Evolutionary conservation across 306 rosid genomes (phyloP).

Genomic region (Echinosophora koreensis): DNA sequence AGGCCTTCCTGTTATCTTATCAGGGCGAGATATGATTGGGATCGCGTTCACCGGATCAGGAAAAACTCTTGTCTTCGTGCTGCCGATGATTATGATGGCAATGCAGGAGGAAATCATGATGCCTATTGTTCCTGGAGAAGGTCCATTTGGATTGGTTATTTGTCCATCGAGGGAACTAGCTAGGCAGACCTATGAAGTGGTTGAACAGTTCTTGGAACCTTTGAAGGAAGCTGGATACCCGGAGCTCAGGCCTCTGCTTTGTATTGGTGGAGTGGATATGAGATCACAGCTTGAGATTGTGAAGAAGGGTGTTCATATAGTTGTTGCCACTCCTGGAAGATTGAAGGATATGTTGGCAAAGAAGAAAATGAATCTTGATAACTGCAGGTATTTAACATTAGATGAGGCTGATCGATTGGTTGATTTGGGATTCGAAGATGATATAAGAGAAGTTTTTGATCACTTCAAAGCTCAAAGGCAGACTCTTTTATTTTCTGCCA

Average conservation of each 20-base stretch:
- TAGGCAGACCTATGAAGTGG: conserved; percentile 92
- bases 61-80: conserved; percentile 87
- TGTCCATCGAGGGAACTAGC: conserved; percentile 98
- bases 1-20: conserved; percentile 87
- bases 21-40: conserved; percentile 97
- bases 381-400: conserved; percentile 85
- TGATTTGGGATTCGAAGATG: conserved; percentile 94
- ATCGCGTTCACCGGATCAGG: conserved; percentile 96
- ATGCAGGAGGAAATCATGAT: conserved; percentile 94
- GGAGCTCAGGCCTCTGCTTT: conserved; percentile 86
- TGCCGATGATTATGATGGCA: conserved; percentile 93
- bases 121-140: conserved; percentile 93
- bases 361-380: conserved; percentile 91
- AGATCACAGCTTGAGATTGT: conserved; percentile 83
- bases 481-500: conserved; percentile 89
- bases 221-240: conserved; percentile 92
- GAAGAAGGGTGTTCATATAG: conserved; percentile 93
- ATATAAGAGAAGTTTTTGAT: conserved; percentile 88
- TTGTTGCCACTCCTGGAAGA: conserved; percentile 97
- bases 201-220: conserved; percentile 77
- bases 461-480: conserved; percentile 95
- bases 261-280: conserved; percentile 98
- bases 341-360: conserved; percentile 96
- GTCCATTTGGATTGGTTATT: conserved; percentile 82
- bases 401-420: conserved; percentile 97